phyloP scores from a whole-genome alignment of 1,139 yeast species.

The Yamadazyma conglobata region DNA sequence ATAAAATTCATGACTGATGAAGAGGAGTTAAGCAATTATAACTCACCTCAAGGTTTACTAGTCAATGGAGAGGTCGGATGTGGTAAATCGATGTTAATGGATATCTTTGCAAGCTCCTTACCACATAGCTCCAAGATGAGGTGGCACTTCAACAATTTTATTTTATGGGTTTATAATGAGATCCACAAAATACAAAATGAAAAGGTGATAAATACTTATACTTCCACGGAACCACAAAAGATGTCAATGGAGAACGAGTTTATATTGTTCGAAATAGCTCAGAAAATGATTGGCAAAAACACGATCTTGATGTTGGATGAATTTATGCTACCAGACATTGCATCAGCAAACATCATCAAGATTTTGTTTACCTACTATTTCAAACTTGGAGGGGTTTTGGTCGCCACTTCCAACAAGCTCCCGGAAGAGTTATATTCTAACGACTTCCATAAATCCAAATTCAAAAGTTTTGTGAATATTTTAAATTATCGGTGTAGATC shows the following conservation, averaged over 20 bases:
- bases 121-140: constrained; percentile 65
- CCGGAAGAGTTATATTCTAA: constrained; percentile 70
- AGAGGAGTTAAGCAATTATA: constrained; percentile 54
- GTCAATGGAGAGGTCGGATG: constrained; percentile 75
- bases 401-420: constrained; percentile 67
- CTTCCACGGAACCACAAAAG: constrained; percentile 25
- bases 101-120: constrained; percentile 61
- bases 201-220: constrained; percentile 30
- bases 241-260: constrained; percentile 59
- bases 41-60: constrained; percentile 62
- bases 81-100: constrained; percentile 74
- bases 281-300: constrained; percentile 55
- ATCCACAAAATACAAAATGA: constrained; percentile 54
- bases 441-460: constrained; percentile 57
- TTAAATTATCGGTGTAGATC: constrained; percentile 60
- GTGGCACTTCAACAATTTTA: constrained; percentile 70
- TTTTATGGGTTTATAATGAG: constrained; percentile 63
- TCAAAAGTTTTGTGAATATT: constrained; percentile 54
- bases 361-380: constrained; percentile 65
- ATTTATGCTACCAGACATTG: constrained; percentile 71
- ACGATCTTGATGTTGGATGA: constrained; percentile 67
- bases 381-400: constrained; percentile 69
- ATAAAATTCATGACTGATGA: constrained; percentile 56
- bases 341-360: constrained; percentile 66
- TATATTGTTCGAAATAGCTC: constrained; percentile 63